Evolutionary conservation across 805 yeast species (phyloP), one percentile per base, ranked within the genome.

Genomic region (Maudiozyma barnettii): DNA sequence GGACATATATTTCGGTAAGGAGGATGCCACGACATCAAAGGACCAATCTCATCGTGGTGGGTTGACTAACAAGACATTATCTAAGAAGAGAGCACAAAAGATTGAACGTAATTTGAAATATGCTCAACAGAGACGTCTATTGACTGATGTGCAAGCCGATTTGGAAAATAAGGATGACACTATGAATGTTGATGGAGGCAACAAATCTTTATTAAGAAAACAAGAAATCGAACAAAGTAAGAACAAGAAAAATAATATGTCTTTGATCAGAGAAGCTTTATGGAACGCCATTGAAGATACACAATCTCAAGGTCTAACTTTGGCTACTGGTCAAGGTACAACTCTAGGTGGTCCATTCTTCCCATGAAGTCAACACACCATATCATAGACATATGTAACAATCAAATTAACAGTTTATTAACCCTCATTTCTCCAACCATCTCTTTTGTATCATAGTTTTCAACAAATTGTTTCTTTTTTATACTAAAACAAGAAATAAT

Each of bases 51-150:
- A n/a, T n/a, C 30, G 41, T 23, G 51, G 48, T 43, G 51, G 57
- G 19, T 18, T 67, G 14, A 81, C 85, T 31, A 82, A 79, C 43
- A 72, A 68, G 44, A 77, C 88, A 0, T 67, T 87, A 44, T 82
- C 95, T 29, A 84, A 79, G 58, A 88, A 88, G 69, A 79, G 84
- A 67, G 78, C 84, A 40, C 76, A 81, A 67, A 88, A 88, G 68
- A 73, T 85, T 54, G 84, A 79, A 59, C 78, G 96, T 74, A 88
- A 88, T 61, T 73, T 78, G 62, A 81, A 79, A 60, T 86, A 87
- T 64, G 73, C 78, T 35, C 79, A 74, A 49, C 76, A 76, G 52
- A 77, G 89, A 70, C 70, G 70, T 54, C 60, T 74, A 51, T 61
- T 70, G 49, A 73, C 73, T 46, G 82, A 77, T 60, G 65, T 72